A percentile compares a stretch with the other conserved stretches of the same genome.
These are phyloP conservation scores for Fremontodendron californicum DNA, from an alignment of 345 rosid species.

Conservation along the genomic window DNA sequence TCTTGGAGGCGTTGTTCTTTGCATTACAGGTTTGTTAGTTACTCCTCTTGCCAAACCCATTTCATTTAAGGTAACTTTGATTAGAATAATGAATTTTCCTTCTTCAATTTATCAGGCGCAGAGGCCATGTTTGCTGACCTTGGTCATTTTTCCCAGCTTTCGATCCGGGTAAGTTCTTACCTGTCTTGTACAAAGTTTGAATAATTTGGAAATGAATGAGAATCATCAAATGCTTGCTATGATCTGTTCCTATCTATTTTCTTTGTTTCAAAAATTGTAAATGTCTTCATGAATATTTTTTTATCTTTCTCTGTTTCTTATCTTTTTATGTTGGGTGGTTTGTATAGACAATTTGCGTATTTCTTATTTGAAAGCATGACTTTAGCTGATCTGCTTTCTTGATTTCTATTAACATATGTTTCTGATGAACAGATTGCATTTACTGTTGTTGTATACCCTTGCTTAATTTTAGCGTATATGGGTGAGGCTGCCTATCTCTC, in stretches of 20 bases:
- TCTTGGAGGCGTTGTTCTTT: slow-evolving; percentile 42
- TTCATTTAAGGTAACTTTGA: not conserved
- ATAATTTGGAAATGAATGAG: not conserved
- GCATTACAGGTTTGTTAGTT: slow-evolving; percentile 34
- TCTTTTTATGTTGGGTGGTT: not conserved
- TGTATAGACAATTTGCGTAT: not conserved
- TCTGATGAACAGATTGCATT: slow-evolving; percentile 31
- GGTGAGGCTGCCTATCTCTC: slow-evolving; percentile 43
- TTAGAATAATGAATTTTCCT: not conserved
- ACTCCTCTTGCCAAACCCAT: not conserved
- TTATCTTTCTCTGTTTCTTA: not conserved
- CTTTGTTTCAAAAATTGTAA: not conserved
- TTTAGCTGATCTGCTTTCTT: not conserved
- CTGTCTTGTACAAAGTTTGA: not conserved
- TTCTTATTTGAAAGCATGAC: not conserved
- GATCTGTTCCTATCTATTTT: not conserved
- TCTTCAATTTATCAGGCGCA: slow-evolving; percentile 24
- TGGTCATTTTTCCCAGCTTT: slow-evolving; percentile 38
- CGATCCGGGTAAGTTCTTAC: slow-evolving; percentile 28
- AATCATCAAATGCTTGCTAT: not conserved
- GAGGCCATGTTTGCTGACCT: slow-evolving; percentile 46
- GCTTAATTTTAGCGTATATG: slow-evolving; percentile 39
- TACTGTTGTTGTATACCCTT: slow-evolving; percentile 30
- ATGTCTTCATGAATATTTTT: not conserved
- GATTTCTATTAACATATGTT: not conserved